Percentiles rank a stretch among this genome's conserved stretches.
These are phyloP conservation scores for Penicillium nordicum DNA, from an alignment of 2,329 filamentous ascomycete genomes.

Conservation along the genomic window DNA sequence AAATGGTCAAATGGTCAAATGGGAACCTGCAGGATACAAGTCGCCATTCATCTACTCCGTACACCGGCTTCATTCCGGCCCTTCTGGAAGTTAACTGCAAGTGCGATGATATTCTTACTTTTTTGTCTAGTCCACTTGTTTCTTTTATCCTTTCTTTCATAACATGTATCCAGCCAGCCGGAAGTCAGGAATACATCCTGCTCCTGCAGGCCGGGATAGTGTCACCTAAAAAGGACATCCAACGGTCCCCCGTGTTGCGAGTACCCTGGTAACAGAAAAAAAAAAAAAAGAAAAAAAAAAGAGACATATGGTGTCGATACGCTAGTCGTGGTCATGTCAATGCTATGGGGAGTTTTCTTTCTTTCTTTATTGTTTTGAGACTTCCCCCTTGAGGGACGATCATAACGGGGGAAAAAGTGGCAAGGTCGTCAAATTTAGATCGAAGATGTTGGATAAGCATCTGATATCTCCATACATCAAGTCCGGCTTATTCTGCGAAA, in stretches of 20 bases:
- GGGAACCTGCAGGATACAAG: constrained; percentile 28
- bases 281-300: neutral
- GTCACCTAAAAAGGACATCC: constrained; percentile 15
- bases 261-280: constrained; percentile 4
- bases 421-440: neutral
- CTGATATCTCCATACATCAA: constrained; percentile 20
- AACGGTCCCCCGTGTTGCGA: constrained; percentile 13
- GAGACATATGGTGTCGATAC: neutral
- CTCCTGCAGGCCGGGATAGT: constrained; percentile 18
- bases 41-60: neutral
- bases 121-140: constrained; percentile 10
- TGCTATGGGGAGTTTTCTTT: no score
- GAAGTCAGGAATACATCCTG: constrained; percentile 12
- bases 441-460: constrained; percentile 26
- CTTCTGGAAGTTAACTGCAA: constrained; percentile 15
- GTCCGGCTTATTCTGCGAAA: constrained; percentile 12
- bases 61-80: constrained; percentile 4
- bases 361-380: no score
- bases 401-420: constrained; percentile 15
- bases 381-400: neutral
- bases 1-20: constrained; percentile 4
- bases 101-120: neutral
- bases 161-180: constrained; percentile 18
- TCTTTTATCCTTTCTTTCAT: constrained; percentile 10
- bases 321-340: neutral